Conservation (phyloP, 1,284 basidiomycete species). For the Porodaedalea pini region DNA sequence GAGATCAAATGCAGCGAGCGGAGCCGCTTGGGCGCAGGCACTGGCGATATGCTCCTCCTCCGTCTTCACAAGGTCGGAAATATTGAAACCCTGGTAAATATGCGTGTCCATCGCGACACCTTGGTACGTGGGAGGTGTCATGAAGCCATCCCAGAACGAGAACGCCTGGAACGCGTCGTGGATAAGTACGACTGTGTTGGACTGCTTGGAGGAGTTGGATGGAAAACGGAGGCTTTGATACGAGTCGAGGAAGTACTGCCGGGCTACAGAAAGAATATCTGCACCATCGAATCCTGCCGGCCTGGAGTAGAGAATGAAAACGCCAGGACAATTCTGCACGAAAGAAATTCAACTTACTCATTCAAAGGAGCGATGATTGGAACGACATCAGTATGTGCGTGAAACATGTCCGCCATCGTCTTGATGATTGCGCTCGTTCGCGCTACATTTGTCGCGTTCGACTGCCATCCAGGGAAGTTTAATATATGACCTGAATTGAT, state of each 20-base stretch:
- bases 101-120: constrained; percentile 84
- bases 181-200: constrained; percentile 68
- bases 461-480: constrained; percentile 66
- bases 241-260: constrained; percentile 73
- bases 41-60: constrained; percentile 60
- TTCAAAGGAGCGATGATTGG: constrained; percentile 74
- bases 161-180: constrained; percentile 86
- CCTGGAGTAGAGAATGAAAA: constrained; percentile 38
- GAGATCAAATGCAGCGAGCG: constrained; percentile 55
- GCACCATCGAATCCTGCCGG: constrained; percentile 71
- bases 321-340: background rate
- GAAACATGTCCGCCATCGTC: constrained; percentile 58
- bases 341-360: constrained; percentile 49
- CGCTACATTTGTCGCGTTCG: constrained; percentile 58
- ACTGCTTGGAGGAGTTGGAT: constrained; percentile 43
- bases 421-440: constrained; percentile 71
- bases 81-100: constrained; percentile 77
- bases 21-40: constrained; percentile 51
- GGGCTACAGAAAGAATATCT: constrained; percentile 51
- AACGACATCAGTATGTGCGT: constrained; percentile 52
- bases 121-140: constrained; percentile 52
- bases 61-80: constrained; percentile 49
- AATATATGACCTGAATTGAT: constrained; percentile 83
- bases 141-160: constrained; percentile 70
- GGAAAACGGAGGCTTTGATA: constrained; percentile 73